Conservation (phyloP, 1,284 basidiomycete genomes). For the Ceratobasidium sp. region DNA sequence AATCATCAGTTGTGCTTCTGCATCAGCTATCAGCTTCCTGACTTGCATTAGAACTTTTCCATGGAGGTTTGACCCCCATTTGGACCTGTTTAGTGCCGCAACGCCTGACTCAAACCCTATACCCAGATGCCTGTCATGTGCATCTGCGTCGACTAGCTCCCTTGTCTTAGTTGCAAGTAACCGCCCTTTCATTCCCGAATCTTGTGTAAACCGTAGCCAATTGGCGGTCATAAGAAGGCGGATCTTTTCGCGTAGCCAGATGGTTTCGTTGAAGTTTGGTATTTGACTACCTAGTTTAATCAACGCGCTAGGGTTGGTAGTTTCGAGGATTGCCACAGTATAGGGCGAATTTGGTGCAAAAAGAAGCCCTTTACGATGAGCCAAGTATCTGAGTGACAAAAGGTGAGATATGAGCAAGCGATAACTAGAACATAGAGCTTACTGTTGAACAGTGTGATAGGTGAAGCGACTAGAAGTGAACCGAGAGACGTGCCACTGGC, state of each 20-base stretch:
- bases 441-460: conserved; percentile 39
- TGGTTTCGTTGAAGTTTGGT: conserved; percentile 59
- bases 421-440: background rate
- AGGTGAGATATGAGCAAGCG: background rate
- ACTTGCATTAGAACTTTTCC: conserved; percentile 53
- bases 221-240: conserved; percentile 53
- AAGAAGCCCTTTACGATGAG: conserved; percentile 35
- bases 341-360: conserved; percentile 35
- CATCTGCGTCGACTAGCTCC: conserved; percentile 66
- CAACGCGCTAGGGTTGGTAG: conserved; percentile 57
- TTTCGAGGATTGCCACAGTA: conserved; percentile 57
- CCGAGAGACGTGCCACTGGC: conserved; percentile 26
- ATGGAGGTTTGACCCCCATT: conserved; percentile 59
- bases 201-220: conserved; percentile 36
- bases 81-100: conserved; percentile 55
- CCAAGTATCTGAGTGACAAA: conserved; percentile 50
- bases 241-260: conserved; percentile 63
- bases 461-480: conserved; percentile 40
- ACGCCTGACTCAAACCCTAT: conserved; percentile 64
- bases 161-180: conserved; percentile 61
- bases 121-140: conserved; percentile 67
- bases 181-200: conserved; percentile 63
- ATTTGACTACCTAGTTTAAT: conserved; percentile 65
- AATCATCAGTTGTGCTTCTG: conserved; percentile 8
- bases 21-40: conserved; percentile 45